These are phyloP conservation scores for Nymphaea colorata DNA, from an alignment of 164 flowering plant genomes.

Conservation along the genomic window DNA sequence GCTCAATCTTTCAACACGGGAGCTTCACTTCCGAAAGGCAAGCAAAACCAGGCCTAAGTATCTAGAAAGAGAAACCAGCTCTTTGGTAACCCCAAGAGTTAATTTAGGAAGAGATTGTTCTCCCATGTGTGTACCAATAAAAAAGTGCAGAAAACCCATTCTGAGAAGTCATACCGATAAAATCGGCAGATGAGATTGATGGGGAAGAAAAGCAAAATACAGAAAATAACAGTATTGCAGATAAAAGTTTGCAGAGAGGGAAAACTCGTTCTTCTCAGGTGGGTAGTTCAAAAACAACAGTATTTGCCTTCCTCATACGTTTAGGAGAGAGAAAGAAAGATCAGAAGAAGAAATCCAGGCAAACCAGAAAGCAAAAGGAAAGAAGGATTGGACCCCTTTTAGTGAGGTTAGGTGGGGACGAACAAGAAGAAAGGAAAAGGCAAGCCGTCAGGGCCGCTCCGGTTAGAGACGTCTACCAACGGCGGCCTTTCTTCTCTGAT, in stretches of 20 bases:
- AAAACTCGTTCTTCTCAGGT: not conserved
- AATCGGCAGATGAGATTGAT: not conserved
- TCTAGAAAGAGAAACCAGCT: not conserved
- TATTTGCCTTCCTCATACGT: not conserved
- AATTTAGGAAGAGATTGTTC: not conserved
- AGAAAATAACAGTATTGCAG: not conserved
- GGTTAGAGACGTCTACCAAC: conserved; percentile 14
- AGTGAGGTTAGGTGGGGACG: conserved; percentile 26
- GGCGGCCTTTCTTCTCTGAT: conserved; percentile 1
- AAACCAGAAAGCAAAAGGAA: not conserved
- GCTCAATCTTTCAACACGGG: not conserved
- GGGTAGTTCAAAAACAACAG: not conserved
- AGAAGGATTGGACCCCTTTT: not conserved
- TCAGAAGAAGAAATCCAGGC: not conserved
- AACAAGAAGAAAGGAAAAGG: conserved; percentile 37
- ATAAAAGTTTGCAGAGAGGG: not conserved
- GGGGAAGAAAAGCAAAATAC: not conserved
- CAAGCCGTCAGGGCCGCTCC: conserved; percentile 16
- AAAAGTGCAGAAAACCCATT: not conserved
- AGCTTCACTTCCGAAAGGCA: not conserved
- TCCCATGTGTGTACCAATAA: not conserved
- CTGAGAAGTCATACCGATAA: not conserved
- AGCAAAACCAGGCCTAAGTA: not conserved
- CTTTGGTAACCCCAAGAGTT: not conserved
- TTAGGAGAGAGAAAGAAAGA: not conserved